Conservation (phyloP, 208 protist genomes). For the Leishmania mexicana region DNA sequence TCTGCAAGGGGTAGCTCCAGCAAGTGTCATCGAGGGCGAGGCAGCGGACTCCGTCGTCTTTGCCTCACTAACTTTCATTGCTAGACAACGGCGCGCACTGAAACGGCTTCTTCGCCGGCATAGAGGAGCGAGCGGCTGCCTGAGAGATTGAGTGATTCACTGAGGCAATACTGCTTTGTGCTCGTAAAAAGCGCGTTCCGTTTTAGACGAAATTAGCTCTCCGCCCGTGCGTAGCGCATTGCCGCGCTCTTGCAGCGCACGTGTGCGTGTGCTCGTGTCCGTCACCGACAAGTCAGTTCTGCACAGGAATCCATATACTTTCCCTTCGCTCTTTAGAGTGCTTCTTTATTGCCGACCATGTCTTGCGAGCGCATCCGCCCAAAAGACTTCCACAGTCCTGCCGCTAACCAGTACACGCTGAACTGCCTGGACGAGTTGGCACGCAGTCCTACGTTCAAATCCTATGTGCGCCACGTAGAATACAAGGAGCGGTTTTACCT, state of each 20-base stretch:
- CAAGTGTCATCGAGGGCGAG: background rate
- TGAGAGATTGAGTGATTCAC: background rate
- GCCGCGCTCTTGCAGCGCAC: background rate
- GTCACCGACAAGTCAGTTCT: background rate
- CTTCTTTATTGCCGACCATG: slow-evolving; percentile 5
- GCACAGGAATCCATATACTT: background rate
- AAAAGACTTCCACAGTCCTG: slow-evolving; percentile 61
- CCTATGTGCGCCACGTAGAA: slow-evolving; percentile 60
- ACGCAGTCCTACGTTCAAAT: slow-evolving; percentile 48
- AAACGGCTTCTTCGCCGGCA: background rate
- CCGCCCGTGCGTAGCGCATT: background rate
- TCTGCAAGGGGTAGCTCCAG: background rate
- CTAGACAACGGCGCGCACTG: background rate
- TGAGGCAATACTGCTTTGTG: background rate
- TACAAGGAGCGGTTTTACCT: slow-evolving; percentile 70
- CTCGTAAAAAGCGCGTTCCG: too few relatives aligned
- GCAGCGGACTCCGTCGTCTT: background rate
- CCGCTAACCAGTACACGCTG: slow-evolving; percentile 62
- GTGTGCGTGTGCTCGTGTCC: background rate
- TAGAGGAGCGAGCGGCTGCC: background rate
- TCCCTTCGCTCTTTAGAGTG: background rate
- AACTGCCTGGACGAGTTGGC: slow-evolving; percentile 54
- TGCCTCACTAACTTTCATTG: background rate
- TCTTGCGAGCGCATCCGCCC: slow-evolving; percentile 61
- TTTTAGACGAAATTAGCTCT: background rate